Percentiles rank a stretch among this genome's conserved stretches.
Evolutionary conservation across 208 protist species (phyloP).

Genomic region (Zelonia costaricensis): DNA sequence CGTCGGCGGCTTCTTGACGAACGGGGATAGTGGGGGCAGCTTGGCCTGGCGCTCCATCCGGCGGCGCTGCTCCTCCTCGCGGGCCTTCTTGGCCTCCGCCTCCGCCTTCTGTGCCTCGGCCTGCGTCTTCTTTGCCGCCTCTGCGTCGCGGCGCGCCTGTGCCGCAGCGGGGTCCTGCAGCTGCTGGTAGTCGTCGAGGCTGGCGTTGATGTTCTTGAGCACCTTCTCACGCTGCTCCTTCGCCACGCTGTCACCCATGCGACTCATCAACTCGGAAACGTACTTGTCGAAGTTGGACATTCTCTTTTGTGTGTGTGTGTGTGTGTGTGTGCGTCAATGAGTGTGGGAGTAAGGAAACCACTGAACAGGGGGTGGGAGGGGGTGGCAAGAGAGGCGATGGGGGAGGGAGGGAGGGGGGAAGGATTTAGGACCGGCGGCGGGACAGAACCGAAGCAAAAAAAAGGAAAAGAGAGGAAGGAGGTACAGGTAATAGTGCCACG

Average conservation of each 20-base stretch:
- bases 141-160: conserved; percentile 1
- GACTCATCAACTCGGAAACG: conserved; percentile 51
- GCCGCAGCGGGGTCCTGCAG: conserved; percentile 25
- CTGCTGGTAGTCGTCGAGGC: conserved; percentile 51
- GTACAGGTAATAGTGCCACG: no score
- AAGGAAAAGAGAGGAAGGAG: background rate
- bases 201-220: conserved; percentile 41
- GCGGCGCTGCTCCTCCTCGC: conserved; percentile 13
- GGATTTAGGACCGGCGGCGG: background rate
- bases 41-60: conserved; percentile 21
- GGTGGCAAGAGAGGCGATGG: background rate
- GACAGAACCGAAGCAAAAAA: background rate
- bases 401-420: background rate
- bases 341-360: background rate
- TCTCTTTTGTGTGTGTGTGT: background rate
- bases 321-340: background rate
- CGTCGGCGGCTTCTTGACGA: conserved; percentile 1
- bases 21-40: conserved; percentile 19
- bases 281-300: conserved; percentile 84
- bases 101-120: conserved; percentile 4
- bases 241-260: conserved; percentile 23
- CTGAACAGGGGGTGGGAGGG: no score
- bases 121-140: conserved; percentile 14
- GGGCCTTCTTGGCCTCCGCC: conserved; percentile 1
- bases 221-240: conserved; percentile 43